Base-by-base conservation (phyloP, 164 flowering plant genomes). In the Tinospora cordifolia region DNA sequence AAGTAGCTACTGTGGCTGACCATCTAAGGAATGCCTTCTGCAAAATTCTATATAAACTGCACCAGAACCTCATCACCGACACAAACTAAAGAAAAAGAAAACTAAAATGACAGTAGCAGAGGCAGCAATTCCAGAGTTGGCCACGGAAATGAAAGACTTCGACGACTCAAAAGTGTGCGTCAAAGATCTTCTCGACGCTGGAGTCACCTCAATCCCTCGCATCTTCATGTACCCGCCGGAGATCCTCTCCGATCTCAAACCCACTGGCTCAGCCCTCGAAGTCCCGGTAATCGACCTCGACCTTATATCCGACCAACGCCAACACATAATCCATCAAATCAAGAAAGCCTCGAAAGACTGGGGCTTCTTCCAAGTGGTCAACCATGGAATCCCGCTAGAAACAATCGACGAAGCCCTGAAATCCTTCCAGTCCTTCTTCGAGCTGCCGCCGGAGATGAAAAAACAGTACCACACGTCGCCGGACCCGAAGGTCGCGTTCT, bases 161-260 rank as follows among this genome's bases (percentile, higher is more conserved):
- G 83, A 83, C 58, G 80, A 83, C 40, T 76, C 83, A 39, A 83
- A 81, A 68, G 69, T 78, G 22, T 81, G 86, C 0, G 84, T 81
- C 59, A 81, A 83, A 57, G 81, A 79, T 26, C 80, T 81, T 11
- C 57, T 68, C 38, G 84, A 80, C 63, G 67, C 83, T 63, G 83
- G 82, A 57, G 67, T 75, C 62, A 78, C 84, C 22, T 5, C 71
- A 59, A 79, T 83, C 51, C 86, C 86, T 5, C 40, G 38, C 6
- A 70, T 83, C 71, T 83, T 83, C 76, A 58, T 74, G 24, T 80
- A 83, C 74, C 79, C 79, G 12, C 78, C 83, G 0, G 76, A 78
- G 65, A 71, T 22, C 72, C 72, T 62, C 7, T 69, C 65, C 58
- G 59, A 26, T 63, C 68, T 70, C 63, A 74, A 57, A 13, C 63